Evolutionary conservation across 495 filamentous ascomycete species (phyloP), one percentile per base, ranked within the genome.

Genomic region (Immersiella caudata): DNA sequence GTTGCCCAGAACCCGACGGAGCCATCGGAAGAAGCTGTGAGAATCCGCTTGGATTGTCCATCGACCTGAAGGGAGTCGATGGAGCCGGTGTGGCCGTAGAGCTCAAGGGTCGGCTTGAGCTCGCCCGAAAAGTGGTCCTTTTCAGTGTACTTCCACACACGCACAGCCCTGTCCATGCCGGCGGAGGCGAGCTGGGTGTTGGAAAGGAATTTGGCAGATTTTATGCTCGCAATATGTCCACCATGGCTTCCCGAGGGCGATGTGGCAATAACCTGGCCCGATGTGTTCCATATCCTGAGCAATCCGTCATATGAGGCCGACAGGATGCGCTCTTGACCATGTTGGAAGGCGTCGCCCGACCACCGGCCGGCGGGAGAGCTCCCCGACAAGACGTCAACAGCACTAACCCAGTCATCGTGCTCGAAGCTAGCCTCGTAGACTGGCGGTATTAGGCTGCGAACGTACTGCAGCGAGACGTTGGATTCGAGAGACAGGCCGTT

Each of bases 391-490:
- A 96, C 87, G 72, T 97, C 92, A n/a, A 97, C 90, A n/a, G 87
- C 84, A 75, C 90, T 91, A 35, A 99, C 91, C 95, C 95, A 99
- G 73, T 97, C 94, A 72, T 97, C 93, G 75, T 98, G 93, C 80
- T 97, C 87, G 78, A 96, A 97, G 63, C 90, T 92, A 6, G 93
- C 87, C 51, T 94, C 87, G 75, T 93, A 91, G 14, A 90, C 80
- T 22, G 95, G 96, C 0, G 95, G 95, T 75, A 97, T 89, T 61
- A 96, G 80, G 62, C 93, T 93, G 66, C 93, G 89, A 8, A 97
- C 92, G 81, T 97, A 99, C 82, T 97, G 93, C 54, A 99, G 85
- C 35, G 89, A 90, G 29, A 99, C 79, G 3, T 89, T 92, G 9
- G 89, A 89, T 80, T 99, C 95, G 29, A 93, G 84, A 50, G 92